Evolutionary conservation across 2,329 filamentous ascomycete genomes (phyloP), one percentile per base, ranked within the genome.

Genomic region (Didymella pomorum): DNA sequence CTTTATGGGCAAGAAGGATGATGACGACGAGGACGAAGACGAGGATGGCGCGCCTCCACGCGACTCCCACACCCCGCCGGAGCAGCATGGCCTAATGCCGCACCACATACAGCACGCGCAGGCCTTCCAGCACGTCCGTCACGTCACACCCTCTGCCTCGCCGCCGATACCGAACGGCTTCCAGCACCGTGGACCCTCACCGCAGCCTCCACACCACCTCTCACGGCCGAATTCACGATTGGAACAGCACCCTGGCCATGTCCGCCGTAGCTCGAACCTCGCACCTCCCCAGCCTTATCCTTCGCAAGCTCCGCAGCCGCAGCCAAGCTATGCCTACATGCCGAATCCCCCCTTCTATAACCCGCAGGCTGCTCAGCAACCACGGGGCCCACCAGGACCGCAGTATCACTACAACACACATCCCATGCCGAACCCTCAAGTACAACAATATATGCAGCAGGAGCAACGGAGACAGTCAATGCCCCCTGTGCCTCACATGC

Each of bases 261-360:
- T 91, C 65, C 88, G 90, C 66, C 87, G 91, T 44, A 91, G 89
- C 65, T 90, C 91, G 12, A 90, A 88, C 71, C 86, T 96, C 67
- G 86, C 85, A 4, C 86, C 87, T 35, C 89, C 87, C 67, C 82
- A 84, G 56, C 83, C 85, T 58, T 83, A 89, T 63, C 82, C 82
- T 37, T 86, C 86, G 37, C 83, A 86, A 66, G 82, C 87, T 26
- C 88, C 88, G 46, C 84, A 84, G 31, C 82, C 83, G 20, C 80
- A 74, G 59, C 91, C 90, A 70, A 91, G 86, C 53, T 96, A 91
- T 76, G 86, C 90, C 3, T 97, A 93, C 73, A 92, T 96, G 82
- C 88, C 91, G 3, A 93, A 95, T 63, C 91, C 91, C 37, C 87
- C 90, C 31, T 92, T 96, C 67, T 97, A 96, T 78, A 92, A 92